A percentile compares a stretch with the other conserved stretches of the same genome.
Evolutionary conservation across 176 grass and related monocot species (phyloP).

Genomic region (Puya raimondii): DNA sequence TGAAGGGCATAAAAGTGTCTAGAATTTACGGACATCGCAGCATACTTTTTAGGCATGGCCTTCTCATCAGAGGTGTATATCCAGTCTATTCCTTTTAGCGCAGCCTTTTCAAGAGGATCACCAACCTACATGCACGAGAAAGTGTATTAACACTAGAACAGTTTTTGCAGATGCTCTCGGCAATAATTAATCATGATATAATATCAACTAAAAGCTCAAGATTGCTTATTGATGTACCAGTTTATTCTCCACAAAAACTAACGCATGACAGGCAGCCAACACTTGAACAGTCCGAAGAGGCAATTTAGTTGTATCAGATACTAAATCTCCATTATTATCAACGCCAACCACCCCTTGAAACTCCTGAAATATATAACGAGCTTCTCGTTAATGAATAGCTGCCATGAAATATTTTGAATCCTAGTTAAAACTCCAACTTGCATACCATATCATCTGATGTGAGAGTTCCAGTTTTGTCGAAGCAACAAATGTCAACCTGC

Average conservation of each 20-base stretch:
- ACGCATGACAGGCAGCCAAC: slow-evolving; percentile 82
- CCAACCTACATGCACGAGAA: slow-evolving; percentile 63
- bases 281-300: slow-evolving; percentile 60
- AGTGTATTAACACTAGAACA: slow-evolving; percentile 15
- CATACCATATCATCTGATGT: slow-evolving; percentile 98
- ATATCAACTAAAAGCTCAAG: background rate
- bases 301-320: slow-evolving; percentile 72
- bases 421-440: background rate
- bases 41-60: slow-evolving; percentile 80
- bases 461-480: slow-evolving; percentile 95
- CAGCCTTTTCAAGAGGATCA: slow-evolving; percentile 98
- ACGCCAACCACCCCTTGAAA: slow-evolving; percentile 96
- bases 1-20: no score
- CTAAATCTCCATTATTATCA: slow-evolving; percentile 52
- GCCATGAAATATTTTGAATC: background rate
- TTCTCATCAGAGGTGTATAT: slow-evolving; percentile 98
- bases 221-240: slow-evolving; percentile 39
- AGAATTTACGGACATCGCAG: slow-evolving; percentile 9
- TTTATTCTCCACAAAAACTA: slow-evolving; percentile 98
- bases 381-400: background rate
- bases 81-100: slow-evolving; percentile 97
- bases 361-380: slow-evolving; percentile 49
- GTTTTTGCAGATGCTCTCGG: background rate
- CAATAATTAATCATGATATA: background rate
- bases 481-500: slow-evolving; percentile 99